phyloP scores from a whole-genome alignment of 2,329 filamentous ascomycete genomes.

The Pseudocercospora fijiensis region DNA sequence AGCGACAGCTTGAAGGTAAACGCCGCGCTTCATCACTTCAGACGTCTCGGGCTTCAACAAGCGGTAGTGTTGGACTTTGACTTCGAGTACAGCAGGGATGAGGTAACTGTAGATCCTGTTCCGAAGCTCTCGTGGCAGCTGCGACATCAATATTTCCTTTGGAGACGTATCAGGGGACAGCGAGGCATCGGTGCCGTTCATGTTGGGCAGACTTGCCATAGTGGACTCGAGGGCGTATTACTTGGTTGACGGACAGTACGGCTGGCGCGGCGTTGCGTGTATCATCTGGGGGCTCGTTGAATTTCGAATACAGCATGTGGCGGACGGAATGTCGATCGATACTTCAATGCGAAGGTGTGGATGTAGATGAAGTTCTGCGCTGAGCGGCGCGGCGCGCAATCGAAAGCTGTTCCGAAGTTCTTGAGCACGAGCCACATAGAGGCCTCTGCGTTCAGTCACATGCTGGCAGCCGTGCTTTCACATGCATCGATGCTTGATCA shows the following conservation, averaged over 20 bases:
- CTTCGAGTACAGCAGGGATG: not conserved
- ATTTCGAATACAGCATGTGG: too few relatives aligned
- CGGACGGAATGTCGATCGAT: not conserved
- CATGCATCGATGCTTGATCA: not conserved
- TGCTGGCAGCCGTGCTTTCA: not conserved
- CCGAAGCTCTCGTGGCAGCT: not conserved
- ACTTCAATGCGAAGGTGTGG: not conserved
- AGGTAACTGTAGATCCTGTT: not conserved
- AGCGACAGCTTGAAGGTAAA: not conserved
- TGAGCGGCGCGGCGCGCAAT: not conserved
- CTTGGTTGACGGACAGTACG: not conserved
- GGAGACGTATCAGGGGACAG: not conserved
- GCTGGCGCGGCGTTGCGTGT: not conserved
- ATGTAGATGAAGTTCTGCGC: not conserved
- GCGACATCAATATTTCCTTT: not conserved
- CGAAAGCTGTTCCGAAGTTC: not conserved
- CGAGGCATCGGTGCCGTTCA: not conserved
- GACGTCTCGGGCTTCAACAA: not conserved
- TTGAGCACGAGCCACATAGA: not conserved
- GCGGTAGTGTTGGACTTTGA: not conserved
- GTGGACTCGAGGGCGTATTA: not conserved
- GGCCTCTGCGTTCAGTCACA: not conserved
- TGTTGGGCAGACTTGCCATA: not conserved
- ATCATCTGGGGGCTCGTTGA: too few relatives aligned
- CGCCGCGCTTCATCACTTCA: not conserved